These are phyloP conservation scores for Arctium minus DNA, from an alignment of 129 eudicot genomes.

Conservation along the genomic window DNA sequence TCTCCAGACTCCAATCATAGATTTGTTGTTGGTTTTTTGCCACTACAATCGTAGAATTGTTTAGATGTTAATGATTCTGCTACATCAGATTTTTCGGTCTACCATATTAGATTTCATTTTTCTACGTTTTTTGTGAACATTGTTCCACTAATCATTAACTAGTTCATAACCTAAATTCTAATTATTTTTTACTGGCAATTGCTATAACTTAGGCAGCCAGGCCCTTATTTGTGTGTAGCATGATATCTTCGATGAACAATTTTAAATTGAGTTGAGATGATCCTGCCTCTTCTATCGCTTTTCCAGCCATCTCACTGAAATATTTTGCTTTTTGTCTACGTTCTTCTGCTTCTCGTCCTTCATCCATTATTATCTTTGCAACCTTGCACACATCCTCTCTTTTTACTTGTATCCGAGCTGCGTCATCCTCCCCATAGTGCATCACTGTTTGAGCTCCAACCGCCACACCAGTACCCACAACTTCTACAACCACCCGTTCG, in stretches of 20 bases:
- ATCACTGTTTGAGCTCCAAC: constrained; percentile 23
- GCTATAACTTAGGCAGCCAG: constrained; percentile 16
- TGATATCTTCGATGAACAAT: constrained; percentile 28
- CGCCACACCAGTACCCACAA: constrained; percentile 26
- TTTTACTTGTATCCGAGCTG: constrained; percentile 13
- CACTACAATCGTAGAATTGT: no score
- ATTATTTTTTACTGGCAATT: not conserved
- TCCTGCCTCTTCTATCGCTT: constrained; percentile 26
- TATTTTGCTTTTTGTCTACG: constrained; percentile 20
- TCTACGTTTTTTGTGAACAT: no score
- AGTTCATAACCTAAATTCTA: no score
- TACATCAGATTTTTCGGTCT: no score
- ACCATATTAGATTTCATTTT: no score
- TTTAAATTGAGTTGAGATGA: constrained; percentile 25
- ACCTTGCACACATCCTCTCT: constrained; percentile 28
- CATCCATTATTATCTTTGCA: constrained; percentile 22
- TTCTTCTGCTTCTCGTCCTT: constrained; percentile 22
- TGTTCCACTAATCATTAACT: no score
- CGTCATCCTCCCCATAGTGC: constrained; percentile 22
- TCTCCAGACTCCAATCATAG: no score
- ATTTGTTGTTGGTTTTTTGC: no score
- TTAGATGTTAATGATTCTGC: no score
- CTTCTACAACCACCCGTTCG: constrained; percentile 26
- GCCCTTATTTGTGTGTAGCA: constrained; percentile 21
- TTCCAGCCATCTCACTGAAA: constrained; percentile 23